Conservation (phyloP, 257 asterid species). For the Solanum paucissectum region DNA sequence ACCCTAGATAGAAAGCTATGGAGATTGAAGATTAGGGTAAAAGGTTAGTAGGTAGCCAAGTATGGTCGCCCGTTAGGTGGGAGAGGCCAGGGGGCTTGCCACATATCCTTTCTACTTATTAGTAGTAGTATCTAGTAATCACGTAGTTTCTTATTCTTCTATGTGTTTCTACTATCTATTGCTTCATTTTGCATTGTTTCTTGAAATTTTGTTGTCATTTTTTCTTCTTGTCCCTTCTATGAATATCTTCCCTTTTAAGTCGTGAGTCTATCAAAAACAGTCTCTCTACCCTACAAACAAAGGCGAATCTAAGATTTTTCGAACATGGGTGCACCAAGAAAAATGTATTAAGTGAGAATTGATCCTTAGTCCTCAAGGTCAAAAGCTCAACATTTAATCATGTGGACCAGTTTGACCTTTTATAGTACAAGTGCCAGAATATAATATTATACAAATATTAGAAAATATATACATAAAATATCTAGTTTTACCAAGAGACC, state of each 20-base stretch:
- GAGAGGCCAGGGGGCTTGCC: background rate
- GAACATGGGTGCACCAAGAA: too few relatives aligned
- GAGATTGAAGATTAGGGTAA: background rate
- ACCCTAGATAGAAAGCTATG: background rate
- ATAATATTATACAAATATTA: too few relatives aligned
- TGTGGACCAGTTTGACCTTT: too few relatives aligned
- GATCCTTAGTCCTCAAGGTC: too few relatives aligned
- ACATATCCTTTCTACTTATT: background rate
- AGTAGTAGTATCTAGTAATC: background rate
- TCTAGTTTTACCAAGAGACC: too few relatives aligned
- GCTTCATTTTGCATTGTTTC: background rate
- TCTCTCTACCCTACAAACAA: background rate
- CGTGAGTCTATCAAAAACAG: background rate
- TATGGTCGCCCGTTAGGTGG: background rate
- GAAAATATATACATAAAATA: too few relatives aligned
- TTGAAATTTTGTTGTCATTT: background rate
- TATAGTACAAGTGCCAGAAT: too few relatives aligned
- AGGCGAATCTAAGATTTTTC: too few relatives aligned
- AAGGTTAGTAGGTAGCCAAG: background rate
- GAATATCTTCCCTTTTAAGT: background rate
- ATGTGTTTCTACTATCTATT: background rate
- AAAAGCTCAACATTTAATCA: too few relatives aligned
- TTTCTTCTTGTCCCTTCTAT: background rate
- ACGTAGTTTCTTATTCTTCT: background rate
- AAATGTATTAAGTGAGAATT: too few relatives aligned